phyloP scores from a whole-genome alignment of 768 basidiomycete species.

The Tylopilus sp. region DNA sequence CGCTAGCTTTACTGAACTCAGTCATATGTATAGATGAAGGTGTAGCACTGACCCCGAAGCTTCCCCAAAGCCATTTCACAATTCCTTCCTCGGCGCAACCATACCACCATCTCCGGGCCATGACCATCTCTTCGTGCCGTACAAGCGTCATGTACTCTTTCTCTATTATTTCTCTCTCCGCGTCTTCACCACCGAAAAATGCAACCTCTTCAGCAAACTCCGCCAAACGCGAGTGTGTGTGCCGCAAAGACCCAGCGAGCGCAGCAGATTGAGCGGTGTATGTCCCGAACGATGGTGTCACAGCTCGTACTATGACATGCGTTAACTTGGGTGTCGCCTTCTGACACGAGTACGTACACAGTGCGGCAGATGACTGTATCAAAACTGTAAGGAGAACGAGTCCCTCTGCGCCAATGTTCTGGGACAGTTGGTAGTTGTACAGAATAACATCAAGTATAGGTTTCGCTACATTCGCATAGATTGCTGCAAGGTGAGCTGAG shows the following conservation, averaged over 20 bases:
- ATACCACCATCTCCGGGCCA: constrained; percentile 84
- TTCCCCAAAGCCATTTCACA: constrained; percentile 97
- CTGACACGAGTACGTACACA: constrained; percentile 53
- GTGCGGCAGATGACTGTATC: constrained; percentile 78
- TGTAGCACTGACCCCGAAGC: constrained; percentile 69
- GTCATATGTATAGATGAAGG: neutral
- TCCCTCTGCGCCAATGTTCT: constrained; percentile 93
- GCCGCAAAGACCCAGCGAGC: constrained; percentile 83
- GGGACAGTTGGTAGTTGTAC: constrained; percentile 93
- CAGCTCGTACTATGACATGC: constrained; percentile 61
- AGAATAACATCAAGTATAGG: constrained; percentile 89
- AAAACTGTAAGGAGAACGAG: constrained; percentile 77
- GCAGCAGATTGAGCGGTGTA: constrained; percentile 88
- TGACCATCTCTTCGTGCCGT: constrained; percentile 79
- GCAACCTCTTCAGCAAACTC: constrained; percentile 90
- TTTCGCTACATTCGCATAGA: constrained; percentile 93
- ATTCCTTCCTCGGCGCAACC: constrained; percentile 92
- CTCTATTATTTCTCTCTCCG: constrained; percentile 90
- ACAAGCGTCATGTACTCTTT: constrained; percentile 82
- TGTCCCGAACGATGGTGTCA: constrained; percentile 90
- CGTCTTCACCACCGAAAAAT: constrained; percentile 82
- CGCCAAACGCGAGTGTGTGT: constrained; percentile 86
- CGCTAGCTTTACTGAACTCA: constrained; percentile 49
- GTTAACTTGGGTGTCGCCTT: constrained; percentile 1
- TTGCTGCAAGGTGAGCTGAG: constrained; percentile 84